Evolutionary conservation across 129 eudicot species (phyloP).

Genomic region (Lactuca saligna): DNA sequence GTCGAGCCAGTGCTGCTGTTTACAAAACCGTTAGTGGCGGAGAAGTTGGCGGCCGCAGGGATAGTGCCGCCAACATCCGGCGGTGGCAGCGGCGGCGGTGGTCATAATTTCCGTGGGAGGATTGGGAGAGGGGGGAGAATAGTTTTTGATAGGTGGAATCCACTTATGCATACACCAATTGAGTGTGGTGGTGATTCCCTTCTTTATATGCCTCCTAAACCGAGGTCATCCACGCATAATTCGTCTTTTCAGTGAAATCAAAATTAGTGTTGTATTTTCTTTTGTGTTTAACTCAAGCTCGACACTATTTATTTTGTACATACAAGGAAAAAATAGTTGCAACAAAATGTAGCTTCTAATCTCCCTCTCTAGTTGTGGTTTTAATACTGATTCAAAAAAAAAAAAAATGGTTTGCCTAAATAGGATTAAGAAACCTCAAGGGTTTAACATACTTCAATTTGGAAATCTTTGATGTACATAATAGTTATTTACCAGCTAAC

Average conservation of each 20-base stretch:
- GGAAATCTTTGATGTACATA: too few species aligned
- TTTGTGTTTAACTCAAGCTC: neutral
- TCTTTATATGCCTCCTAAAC: conserved; percentile 54
- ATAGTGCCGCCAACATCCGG: conserved; percentile 57
- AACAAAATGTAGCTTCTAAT: neutral
- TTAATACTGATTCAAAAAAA: too few species aligned
- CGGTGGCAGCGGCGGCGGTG: conserved; percentile 32
- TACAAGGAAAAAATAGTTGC: conserved; percentile 21
- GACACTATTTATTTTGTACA: conserved; percentile 15
- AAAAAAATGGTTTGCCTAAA: neutral
- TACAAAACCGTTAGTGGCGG: conserved; percentile 75
- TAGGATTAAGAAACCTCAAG: neutral
- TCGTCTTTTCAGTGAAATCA: conserved; percentile 14
- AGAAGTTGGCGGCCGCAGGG: conserved; percentile 77
- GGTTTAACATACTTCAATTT: too few species aligned
- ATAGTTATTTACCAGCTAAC: too few species aligned
- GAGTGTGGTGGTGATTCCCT: conserved; percentile 47
- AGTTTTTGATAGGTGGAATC: conserved; percentile 81
- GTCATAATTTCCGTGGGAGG: conserved; percentile 56
- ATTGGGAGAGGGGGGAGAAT: conserved; percentile 95
- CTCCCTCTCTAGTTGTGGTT: neutral
- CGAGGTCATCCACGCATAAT: conserved; percentile 30
- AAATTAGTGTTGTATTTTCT: conserved; percentile 4
- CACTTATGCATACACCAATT: conserved; percentile 60
- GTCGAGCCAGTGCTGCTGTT: conserved; percentile 78